Conservation (phyloP, 306 rosid species). For the Calophaca sinica region DNA sequence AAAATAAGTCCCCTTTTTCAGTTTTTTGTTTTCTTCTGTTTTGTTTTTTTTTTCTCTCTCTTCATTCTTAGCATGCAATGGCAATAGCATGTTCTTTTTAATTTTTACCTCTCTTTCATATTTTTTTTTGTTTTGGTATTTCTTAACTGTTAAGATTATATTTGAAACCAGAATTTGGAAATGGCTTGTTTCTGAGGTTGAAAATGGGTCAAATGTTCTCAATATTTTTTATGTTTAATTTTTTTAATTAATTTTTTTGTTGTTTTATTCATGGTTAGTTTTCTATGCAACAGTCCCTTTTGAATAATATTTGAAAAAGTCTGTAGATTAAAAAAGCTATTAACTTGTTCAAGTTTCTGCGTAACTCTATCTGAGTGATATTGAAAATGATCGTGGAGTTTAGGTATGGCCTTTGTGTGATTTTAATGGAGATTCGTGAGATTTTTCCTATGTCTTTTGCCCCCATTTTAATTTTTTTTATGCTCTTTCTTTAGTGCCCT, state of each 20-base stretch:
- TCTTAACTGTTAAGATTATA: not conserved
- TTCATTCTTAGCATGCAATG: no score
- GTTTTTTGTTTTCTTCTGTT: no score
- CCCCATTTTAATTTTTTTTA: not conserved
- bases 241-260: not conserved
- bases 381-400: conserved; percentile 25
- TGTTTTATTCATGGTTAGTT: not conserved
- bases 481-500: not conserved
- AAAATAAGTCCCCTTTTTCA: no score
- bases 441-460: not conserved
- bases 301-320: conserved; percentile 8
- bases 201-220: conserved; percentile 4
- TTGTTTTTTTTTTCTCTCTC: not conserved
- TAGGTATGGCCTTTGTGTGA: not conserved
- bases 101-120: not conserved
- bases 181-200: not conserved
- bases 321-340: not conserved
- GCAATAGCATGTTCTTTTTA: not conserved
- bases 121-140: not conserved
- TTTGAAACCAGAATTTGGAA: not conserved
- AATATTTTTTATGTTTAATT: not conserved
- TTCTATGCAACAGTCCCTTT: conserved; percentile 27
- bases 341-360: conserved; percentile 10
- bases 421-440: conserved; percentile 21
- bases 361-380: not conserved